Base-by-base conservation (phyloP, 176 grass and related monocot species). In the Oryza nivara region DNA sequence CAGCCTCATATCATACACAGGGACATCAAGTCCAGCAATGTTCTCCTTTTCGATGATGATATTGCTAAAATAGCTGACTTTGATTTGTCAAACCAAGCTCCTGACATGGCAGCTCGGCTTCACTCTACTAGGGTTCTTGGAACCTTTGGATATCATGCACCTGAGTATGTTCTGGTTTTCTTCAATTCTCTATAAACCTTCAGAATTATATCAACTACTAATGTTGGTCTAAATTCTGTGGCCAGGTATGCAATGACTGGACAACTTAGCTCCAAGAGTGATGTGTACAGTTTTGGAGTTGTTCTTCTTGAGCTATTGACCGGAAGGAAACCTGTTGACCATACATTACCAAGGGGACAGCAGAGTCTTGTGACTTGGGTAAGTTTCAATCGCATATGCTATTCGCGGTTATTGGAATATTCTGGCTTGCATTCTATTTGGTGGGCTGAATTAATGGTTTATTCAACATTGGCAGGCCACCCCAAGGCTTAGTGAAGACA, bases 301-400 rank as follows among this genome's bases (percentile, higher is more conserved):
- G 90, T 95, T 81, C 88, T 95, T 78, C 78, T 95, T 5, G 93
- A 95, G 88, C 72, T 95, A 20, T 88, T 95, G 71, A 95, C 93
- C 5, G 93, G 93, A 61, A 89, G 93, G 67, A 95, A 95, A 88
- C 93, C 93, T 78, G 92, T 95, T 0, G 93, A 95, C 78, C 93
- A 92, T 84, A 95, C 93, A 67, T 81, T 95, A 84, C 93, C 93
- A 22, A 88, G 93, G 87, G 93, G 93, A 74, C 93, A 95, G 76
- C 93, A 95, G 74, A 95, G 93, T 70, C 93, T 95, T 72, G 93
- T 92, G 58, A 95, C 93, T 44, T 95, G 93, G 90, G 93, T 95
- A 88, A 70, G 78, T 84, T 88, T 8, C 63, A 66, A 43, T 7
- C 0, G 8, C 30, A n/a, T 60, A 72, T 52, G 1, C 28, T 19